Percentiles rank a stretch among this genome's conserved stretches.
phyloP scores from a whole-genome alignment of 331 rosid species.

The Quercus tomentella region DNA sequence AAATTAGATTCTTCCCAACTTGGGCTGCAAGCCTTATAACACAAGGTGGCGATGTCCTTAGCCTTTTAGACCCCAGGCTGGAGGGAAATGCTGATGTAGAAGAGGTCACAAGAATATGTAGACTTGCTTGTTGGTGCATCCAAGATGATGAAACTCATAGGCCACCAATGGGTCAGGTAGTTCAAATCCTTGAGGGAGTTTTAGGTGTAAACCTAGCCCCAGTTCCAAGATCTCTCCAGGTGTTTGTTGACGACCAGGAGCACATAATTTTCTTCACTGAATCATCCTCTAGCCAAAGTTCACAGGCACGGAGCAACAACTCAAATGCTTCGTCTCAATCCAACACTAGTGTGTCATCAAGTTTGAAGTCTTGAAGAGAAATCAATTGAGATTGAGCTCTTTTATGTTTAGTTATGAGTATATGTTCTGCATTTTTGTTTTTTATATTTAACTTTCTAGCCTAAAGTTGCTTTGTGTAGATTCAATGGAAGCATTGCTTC shows the following conservation, averaged over 20 bases:
- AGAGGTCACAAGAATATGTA: conserved; percentile 41
- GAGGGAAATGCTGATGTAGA: conserved; percentile 45
- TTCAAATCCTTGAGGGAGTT: conserved; percentile 68
- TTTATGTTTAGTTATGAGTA: background rate
- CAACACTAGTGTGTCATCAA: conserved; percentile 14
- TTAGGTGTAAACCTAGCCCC: conserved; percentile 66
- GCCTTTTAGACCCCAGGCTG: conserved; percentile 47
- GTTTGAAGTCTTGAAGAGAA: conserved; percentile 12
- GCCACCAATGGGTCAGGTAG: conserved; percentile 77
- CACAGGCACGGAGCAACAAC: conserved; percentile 36
- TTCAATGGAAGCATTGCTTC: background rate
- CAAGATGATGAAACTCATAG: conserved; percentile 68
- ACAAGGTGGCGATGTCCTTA: conserved; percentile 37
- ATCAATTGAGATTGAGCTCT: conserved; percentile 3
- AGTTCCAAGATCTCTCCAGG: conserved; percentile 54
- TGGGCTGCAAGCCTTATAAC: conserved; percentile 36
- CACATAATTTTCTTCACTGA: conserved; percentile 58
- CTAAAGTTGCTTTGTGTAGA: background rate
- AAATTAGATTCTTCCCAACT: conserved; percentile 51
- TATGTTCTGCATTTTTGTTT: background rate
- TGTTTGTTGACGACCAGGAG: conserved; percentile 46
- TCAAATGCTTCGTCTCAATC: conserved; percentile 38
- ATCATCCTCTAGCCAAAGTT: conserved; percentile 54
- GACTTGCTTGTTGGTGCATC: conserved; percentile 80
- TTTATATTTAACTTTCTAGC: too few relatives aligned